A percentile compares a stretch with the other conserved stretches of the same genome.
Evolutionary conservation across 257 asterid genomes (phyloP).

Genomic region (Coffea canephora): DNA sequence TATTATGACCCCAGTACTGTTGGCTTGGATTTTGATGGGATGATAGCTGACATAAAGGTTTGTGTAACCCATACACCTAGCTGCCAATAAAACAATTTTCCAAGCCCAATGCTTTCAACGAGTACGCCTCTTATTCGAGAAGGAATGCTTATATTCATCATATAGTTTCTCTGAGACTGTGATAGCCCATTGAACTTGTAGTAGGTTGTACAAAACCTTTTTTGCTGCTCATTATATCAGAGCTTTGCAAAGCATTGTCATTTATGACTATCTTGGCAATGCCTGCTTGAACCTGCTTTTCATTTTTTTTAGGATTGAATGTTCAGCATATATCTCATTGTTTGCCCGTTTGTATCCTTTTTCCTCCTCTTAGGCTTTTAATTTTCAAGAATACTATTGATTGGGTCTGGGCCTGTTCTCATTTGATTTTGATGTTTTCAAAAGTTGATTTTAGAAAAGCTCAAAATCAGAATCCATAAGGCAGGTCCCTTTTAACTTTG

Average conservation of each 20-base stretch:
- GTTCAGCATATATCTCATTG: neutral
- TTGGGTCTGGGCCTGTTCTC: too few species aligned
- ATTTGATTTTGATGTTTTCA: too few species aligned
- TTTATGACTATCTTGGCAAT: neutral
- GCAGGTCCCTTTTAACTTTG: too few species aligned
- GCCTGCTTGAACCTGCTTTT: neutral
- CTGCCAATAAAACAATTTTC: slow-evolving; percentile 1
- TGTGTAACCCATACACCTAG: slow-evolving; percentile 10
- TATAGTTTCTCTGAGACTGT: neutral
- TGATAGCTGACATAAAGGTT: slow-evolving; percentile 98
- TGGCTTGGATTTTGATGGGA: slow-evolving; percentile 93
- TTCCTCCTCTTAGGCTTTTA: neutral
- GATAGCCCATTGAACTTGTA: neutral
- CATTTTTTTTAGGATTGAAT: too few species aligned
- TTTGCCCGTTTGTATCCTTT: neutral
- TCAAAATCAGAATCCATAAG: too few species aligned
- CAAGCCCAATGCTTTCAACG: neutral
- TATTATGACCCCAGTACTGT: slow-evolving; percentile 91
- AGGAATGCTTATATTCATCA: neutral
- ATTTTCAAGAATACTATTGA: neutral
- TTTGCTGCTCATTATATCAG: neutral
- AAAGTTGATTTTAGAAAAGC: too few species aligned
- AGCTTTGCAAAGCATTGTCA: neutral
- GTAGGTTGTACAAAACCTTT: neutral
- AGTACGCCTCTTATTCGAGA: too few species aligned